These are phyloP conservation scores for Aspergillus sp. DNA, from an alignment of 2,329 filamentous ascomycete species.

Conservation along the genomic window DNA sequence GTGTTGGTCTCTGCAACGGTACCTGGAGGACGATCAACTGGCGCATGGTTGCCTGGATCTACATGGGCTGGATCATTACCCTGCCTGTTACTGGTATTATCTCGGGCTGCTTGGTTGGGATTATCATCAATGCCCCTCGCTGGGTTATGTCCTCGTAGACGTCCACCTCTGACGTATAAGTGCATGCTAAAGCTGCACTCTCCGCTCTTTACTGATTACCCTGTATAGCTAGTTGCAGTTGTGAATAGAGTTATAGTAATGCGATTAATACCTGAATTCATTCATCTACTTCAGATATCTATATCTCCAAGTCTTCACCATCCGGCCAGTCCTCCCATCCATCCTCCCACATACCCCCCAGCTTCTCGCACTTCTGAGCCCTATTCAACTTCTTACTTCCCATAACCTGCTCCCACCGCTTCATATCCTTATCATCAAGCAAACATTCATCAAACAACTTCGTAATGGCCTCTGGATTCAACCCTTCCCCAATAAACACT, in stretches of 20 bases:
- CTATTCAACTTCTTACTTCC: constrained; percentile 35
- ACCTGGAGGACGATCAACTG: constrained; percentile 23
- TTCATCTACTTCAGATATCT: not conserved
- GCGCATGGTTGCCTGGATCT: constrained; percentile 23
- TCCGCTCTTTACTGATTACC: too few species aligned
- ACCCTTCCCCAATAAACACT: constrained; percentile 69
- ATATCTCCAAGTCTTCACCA: constrained; percentile 13
- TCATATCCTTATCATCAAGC: constrained; percentile 60
- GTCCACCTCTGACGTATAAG: too few species aligned
- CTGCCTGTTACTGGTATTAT: constrained; percentile 18
- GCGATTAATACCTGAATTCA: not conserved
- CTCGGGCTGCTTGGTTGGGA: constrained; percentile 17
- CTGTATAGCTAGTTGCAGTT: not conserved
- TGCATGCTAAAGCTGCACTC: too few species aligned
- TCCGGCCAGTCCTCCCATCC: constrained; percentile 58
- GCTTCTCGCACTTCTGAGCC: constrained; percentile 46
- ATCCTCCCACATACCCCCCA: constrained; percentile 58
- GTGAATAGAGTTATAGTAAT: not conserved
- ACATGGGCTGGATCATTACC: constrained; percentile 21
- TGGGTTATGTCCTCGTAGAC: constrained; percentile 9
- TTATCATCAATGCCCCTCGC: constrained; percentile 20
- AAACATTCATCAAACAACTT: constrained; percentile 60
- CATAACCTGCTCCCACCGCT: constrained; percentile 57
- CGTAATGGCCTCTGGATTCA: constrained; percentile 56
- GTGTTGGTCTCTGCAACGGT: constrained; percentile 21